These are phyloP conservation scores for Rhodamnia rubescens DNA, from an alignment of 345 rosid genomes.

Conservation along the genomic window DNA sequence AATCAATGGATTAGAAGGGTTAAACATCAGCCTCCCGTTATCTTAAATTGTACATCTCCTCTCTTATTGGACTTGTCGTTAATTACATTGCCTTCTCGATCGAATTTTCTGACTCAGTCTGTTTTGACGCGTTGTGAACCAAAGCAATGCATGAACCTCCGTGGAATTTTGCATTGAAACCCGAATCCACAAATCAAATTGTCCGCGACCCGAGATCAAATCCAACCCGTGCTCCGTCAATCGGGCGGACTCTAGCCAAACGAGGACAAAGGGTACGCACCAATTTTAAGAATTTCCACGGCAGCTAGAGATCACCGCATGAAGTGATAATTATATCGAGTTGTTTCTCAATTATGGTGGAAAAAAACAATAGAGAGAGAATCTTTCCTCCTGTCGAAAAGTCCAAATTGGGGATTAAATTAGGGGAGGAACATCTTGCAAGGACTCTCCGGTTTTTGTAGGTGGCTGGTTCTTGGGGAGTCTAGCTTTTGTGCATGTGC, in stretches of 20 bases:
- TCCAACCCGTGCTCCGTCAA: neutral
- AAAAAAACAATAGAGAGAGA: neutral
- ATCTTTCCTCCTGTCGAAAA: neutral
- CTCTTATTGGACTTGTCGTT: too few relatives aligned
- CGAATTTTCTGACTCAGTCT: neutral
- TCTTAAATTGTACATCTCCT: neutral
- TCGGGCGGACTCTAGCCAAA: neutral
- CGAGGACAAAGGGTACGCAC: neutral
- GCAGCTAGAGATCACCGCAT: neutral
- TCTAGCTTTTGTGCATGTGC: neutral
- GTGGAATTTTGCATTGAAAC: neutral
- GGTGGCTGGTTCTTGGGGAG: neutral
- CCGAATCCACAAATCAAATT: neutral
- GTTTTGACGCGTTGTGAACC: too few relatives aligned
- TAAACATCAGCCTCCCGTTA: neutral
- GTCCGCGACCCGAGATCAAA: neutral
- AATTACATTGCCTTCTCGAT: too few relatives aligned
- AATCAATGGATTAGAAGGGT: neutral
- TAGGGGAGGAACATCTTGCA: neutral
- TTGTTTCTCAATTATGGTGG: neutral
- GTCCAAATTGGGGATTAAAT: neutral
- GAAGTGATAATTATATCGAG: neutral
- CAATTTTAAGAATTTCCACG: neutral
- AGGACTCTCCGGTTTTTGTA: neutral
- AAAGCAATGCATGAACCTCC: neutral